Percentiles rank a stretch among this genome's conserved stretches.
Conservation (phyloP, 805 yeast species). For the Sugiyamaella floridensis region DNA sequence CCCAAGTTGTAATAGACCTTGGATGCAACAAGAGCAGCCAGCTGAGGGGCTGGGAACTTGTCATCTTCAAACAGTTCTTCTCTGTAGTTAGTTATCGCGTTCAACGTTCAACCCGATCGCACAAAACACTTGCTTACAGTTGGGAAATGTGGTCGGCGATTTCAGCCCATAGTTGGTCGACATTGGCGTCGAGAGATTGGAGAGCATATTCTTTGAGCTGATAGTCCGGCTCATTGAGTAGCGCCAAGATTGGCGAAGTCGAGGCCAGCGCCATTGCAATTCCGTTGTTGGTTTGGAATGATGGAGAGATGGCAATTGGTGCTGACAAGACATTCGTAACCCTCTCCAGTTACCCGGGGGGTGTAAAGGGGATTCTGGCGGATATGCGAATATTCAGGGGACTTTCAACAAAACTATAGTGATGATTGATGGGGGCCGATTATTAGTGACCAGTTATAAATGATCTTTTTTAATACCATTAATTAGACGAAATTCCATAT, state of each 20-base stretch:
- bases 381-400: background rate
- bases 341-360: background rate
- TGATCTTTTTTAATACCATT: no score
- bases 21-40: constrained; percentile 90
- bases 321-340: background rate
- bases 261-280: constrained; percentile 55
- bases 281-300: background rate
- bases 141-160: constrained; percentile 83
- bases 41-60: constrained; percentile 61
- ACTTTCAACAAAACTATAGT: no score
- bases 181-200: constrained; percentile 68
- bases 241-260: constrained; percentile 88
- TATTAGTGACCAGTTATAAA: no score
- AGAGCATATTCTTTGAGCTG: constrained; percentile 78
- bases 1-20: constrained; percentile 89
- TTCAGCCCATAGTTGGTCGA: constrained; percentile 95
- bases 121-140: constrained; percentile 34
- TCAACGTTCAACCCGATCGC: background rate
- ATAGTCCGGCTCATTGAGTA: constrained; percentile 75
- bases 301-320: background rate
- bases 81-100: constrained; percentile 14
- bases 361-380: background rate
- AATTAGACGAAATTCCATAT: no score
- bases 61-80: constrained; percentile 89
- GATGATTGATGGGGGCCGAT: no score